Base-by-base conservation (phyloP, 1,139 yeast genomes). In the Nakaseomyces uthaithaninus region DNA sequence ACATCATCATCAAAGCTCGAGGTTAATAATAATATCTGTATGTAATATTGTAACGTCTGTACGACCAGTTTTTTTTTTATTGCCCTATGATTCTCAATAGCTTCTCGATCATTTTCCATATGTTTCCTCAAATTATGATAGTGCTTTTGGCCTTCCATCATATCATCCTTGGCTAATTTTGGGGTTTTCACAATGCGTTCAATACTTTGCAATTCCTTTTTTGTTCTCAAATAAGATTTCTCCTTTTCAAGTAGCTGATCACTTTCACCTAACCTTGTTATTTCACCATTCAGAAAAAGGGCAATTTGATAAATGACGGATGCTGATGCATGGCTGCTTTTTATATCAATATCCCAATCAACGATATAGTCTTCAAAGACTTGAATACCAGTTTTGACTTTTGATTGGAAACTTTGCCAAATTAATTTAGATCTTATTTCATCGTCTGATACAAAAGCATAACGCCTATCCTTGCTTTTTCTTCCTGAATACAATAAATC, bases 261-360 rank as follows among this genome's bases (percentile, higher is more conserved):
- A 27, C 60, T 64, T 12, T 71, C 54, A 2, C 63, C 61, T 3
- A 67, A 57, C 2, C 74, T 69, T 45, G 71, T 70, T 35, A 74
- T 65, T 51, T 84, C 93, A 6, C 65, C 63, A 50, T 83, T 85
- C 55, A 96, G 85, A 54, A 89, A 89, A 25, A 69, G 67, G 0
- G 89, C 97, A 51, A 83, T 71, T 3, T 69, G 65, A 45, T 74
- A 79, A 52, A 62, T 81, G 2, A 78, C 69, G 26, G 64, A 60
- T 0, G 81, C 72, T 36, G 53, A 43, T 12, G 50, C 49, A 14
- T 50, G 52, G 31, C 54, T 49, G 19, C 53, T 42, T 9, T 42
- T 44, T 1, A 46, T 38, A 0, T 50, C 46, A 11, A 64, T 57
- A 0, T 72, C 68, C 1, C 48, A 44, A 15, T 76, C 72, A 3